Evolutionary conservation across 176 grass and related monocot genomes (phyloP).

Genomic region (Juncus effusus): DNA sequence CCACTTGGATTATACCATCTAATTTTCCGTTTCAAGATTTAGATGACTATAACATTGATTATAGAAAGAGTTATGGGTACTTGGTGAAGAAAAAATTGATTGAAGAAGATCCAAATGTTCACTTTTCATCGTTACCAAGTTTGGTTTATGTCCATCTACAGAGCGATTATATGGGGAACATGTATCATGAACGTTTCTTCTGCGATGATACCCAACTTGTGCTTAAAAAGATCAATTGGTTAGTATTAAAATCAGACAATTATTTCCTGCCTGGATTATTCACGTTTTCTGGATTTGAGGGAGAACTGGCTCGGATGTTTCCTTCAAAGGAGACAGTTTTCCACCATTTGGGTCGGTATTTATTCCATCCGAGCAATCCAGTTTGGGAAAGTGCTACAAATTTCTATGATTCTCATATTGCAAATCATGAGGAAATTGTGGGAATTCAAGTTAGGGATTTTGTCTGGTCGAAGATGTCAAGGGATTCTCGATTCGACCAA

Average conservation of each 20-base stretch:
- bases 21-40: conserved; percentile 39
- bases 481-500: conserved; percentile 38
- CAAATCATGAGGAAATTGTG: conserved; percentile 26
- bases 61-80: conserved; percentile 35
- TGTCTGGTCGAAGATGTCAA: neutral
- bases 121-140: conserved; percentile 17
- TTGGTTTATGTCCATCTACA: conserved; percentile 49
- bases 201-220: conserved; percentile 43
- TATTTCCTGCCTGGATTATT: conserved; percentile 49
- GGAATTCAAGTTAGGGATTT: conserved; percentile 55
- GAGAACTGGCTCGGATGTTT: conserved; percentile 43
- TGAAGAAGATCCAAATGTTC: neutral
- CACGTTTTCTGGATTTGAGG: conserved; percentile 27
- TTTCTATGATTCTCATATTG: conserved; percentile 36
- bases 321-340: conserved; percentile 45
- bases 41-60: neutral
- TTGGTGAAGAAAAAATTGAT: conserved; percentile 25
- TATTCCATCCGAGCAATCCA: conserved; percentile 47
- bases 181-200: conserved; percentile 41
- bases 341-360: conserved; percentile 45
- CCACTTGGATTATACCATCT: neutral
- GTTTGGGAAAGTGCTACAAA: conserved; percentile 41
- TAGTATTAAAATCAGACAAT: conserved; percentile 44
- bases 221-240: conserved; percentile 49
- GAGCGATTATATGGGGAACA: neutral